Evolutionary conservation across 805 yeast genomes (phyloP), one percentile per base, ranked within the genome.

Genomic region (Blastobotrys chiropterorum): DNA sequence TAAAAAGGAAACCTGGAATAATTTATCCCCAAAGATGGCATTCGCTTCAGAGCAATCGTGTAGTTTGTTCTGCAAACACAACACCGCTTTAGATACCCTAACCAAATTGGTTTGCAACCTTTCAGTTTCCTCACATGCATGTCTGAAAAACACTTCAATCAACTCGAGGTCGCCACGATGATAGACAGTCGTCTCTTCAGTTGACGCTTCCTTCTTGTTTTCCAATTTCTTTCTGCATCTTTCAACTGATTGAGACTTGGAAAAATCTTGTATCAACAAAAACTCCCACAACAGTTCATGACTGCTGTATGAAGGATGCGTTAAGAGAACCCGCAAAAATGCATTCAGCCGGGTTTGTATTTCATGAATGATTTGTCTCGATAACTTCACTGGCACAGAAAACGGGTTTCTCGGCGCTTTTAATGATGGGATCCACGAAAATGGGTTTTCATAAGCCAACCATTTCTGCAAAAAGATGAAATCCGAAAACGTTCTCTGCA

Each of bases 301-400:
- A 2, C 67, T 60, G 3, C 61, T 46, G 15, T 71, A 60, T 2
- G 69, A 63, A 13, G 69, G 69, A 56, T 70, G 80, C 43, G 68
- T 63, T 4, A 67, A 53, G 2, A 82, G 55, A n/a, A 72, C 63
- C 16, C 72, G 65, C 13, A 85, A 61, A 38, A 82, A 67, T 5
- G 75, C 56, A 56, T 83, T 83, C 38, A 83, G 56, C 38, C 70
- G 67, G 38, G 74, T 72, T 17, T 81, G 62, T 38, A 79, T 65
- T 34, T 76, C 70, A 30, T 63, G 55, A 54, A 59, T 53, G 16
- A 61, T 54, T 45, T 63, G 57, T 15, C 69, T 49, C 2, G 66
- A 59, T 20, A 67, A 62, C 52, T 62, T 48, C 31, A 68, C 52
- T 5, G 72, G 62, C 14, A 65, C 45, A 6, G 62, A 50, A 54